Percentiles rank a stretch among this genome's conserved stretches.
phyloP scores from a whole-genome alignment of 257 asterid species.

The Ilex aquifolium region DNA sequence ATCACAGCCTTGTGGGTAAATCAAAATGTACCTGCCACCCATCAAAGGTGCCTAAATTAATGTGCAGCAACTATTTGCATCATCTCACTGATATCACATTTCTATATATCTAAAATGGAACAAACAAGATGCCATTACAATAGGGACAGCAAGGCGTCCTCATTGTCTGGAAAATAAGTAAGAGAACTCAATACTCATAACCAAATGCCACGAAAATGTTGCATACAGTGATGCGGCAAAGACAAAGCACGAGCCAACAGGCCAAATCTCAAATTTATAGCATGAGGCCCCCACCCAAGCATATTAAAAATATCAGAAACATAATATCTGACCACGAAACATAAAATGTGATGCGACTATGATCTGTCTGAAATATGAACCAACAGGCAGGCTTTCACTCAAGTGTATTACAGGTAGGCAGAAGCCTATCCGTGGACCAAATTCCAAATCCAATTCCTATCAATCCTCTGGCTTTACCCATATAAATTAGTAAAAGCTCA shows the following conservation, averaged over 20 bases:
- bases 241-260: too few species aligned
- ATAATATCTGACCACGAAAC: not conserved
- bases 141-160: too few species aligned
- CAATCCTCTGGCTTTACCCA: not conserved
- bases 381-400: not conserved
- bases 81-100: too few species aligned
- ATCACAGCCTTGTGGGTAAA: conserved; percentile 95
- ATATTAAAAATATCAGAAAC: not conserved
- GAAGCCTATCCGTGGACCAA: not conserved
- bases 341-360: too few species aligned
- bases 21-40: conserved; percentile 78
- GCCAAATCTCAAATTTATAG: too few species aligned
- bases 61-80: not conserved
- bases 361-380: not conserved
- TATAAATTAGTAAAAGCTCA: too few species aligned
- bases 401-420: not conserved
- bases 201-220: too few species aligned
- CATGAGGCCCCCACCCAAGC: not conserved
- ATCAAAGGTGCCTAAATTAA: not conserved
- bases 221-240: too few species aligned
- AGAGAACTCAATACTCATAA: too few species aligned
- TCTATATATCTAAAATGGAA: too few species aligned
- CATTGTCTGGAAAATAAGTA: too few species aligned
- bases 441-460: not conserved
- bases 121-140: too few species aligned